Evolutionary conservation across 106 monocot genomes (phyloP), one percentile per base, ranked within the genome.

Genomic region (Phalaenopsis equestris): DNA sequence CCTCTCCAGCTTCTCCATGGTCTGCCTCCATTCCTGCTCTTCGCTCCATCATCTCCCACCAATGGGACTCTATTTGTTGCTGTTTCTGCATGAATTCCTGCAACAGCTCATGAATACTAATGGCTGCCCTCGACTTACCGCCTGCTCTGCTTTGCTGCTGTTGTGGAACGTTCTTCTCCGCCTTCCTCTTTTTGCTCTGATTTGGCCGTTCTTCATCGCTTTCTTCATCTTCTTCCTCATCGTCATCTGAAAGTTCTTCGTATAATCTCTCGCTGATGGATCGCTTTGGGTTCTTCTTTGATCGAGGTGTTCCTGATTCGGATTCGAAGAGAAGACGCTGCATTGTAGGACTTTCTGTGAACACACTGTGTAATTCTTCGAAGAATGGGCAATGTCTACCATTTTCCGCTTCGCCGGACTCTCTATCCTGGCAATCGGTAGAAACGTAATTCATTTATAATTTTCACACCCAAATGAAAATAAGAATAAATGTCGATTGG

Each of bases 301-400:
- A 67, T 3, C 79, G 75, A 12, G 85, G 43, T 2, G 80, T 78
- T 14, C 89, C 83, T 9, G 90, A 52, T 84, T 92, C 92, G 0
- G 96, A 89, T 57, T 99, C 90, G 0, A 91, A 84, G 56, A 99
- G 95, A 55, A 86, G 84, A 1, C 86, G 86, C 47, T 95, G 95
- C 99, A 93, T 99, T 76, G 79, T 90, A 37, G 88, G 91, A 17
- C 91, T 82, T 81, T 99, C 99, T 10, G 79, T 87, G 85, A 99
- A 95, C 24, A 99, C 83, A 3, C 92, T 87, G 72, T 95, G 91
- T 39, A 95, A 79, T 84, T 99, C 99, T 6, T 99, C 93, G 49
- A 99, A 99, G 90, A 93, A 99, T 15, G 99, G 99, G 79, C 93
- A 95, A 6, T 91, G 93, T 36, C 87, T 89, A 15, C 91, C 90